Evolutionary conservation across 495 filamentous ascomycete species (phyloP).

Genomic region (Hypoxylon lienhwacheense): DNA sequence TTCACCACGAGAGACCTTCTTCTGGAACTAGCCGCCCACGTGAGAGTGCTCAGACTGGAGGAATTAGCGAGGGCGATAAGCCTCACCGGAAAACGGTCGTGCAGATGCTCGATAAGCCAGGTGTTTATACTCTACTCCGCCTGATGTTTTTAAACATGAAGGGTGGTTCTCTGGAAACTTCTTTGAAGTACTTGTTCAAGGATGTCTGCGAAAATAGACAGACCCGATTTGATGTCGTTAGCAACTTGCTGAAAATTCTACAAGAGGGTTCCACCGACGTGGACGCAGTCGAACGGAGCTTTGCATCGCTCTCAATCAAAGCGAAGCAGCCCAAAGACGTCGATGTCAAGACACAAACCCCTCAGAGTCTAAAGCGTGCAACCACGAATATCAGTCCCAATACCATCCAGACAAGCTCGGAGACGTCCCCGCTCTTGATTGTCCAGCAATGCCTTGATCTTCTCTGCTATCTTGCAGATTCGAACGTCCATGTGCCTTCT

Average conservation of each 20-base stretch:
- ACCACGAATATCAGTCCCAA: conserved; percentile 55
- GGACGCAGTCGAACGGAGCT: conserved; percentile 91
- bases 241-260: conserved; percentile 87
- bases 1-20: conserved; percentile 27
- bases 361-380: conserved; percentile 71
- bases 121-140: conserved; percentile 88
- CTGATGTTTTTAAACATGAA: conserved; percentile 96
- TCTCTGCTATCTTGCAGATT: conserved; percentile 75
- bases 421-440: conserved; percentile 90
- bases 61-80: conserved; percentile 54
- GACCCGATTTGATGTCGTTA: conserved; percentile 92
- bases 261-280: conserved; percentile 94
- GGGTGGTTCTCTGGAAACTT: conserved; percentile 71
- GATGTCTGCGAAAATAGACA: conserved; percentile 92
- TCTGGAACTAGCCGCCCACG: conserved; percentile 34
- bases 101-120: conserved; percentile 95
- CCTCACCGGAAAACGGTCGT: conserved; percentile 75
- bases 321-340: conserved; percentile 75
- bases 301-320: conserved; percentile 84
- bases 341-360: conserved; percentile 68
- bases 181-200: conserved; percentile 80
- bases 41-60: conserved; percentile 34
- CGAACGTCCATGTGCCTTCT: conserved; percentile 78
- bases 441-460: conserved; percentile 91
- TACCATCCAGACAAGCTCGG: conserved; percentile 61